Percentiles rank a stretch among this genome's conserved stretches.
These are phyloP conservation scores for Hyparrhenia diplandra DNA, from an alignment of 176 grass and related monocot species.

Conservation along the genomic window DNA sequence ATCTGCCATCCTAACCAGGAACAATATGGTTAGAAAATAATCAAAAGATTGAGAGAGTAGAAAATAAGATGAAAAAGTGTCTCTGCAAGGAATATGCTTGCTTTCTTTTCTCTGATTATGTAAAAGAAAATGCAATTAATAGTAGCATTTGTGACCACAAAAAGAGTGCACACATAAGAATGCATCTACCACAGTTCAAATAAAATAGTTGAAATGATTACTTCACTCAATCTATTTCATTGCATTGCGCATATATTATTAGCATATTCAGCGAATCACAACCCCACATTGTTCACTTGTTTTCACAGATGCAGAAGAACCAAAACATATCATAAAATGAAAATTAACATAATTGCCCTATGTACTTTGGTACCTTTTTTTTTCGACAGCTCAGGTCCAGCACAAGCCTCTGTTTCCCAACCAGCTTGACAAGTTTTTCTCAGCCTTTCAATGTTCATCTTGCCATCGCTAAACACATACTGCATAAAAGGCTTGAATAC, in stretches of 20 bases:
- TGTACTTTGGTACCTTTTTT: slow-evolving; percentile 56
- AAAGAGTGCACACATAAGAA: background rate
- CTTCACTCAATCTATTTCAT: background rate
- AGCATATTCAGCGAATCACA: background rate
- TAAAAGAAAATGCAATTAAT: background rate
- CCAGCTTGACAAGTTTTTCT: slow-evolving; percentile 59
- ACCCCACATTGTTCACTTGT: background rate
- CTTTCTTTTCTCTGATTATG: background rate
- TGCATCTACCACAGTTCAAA: background rate
- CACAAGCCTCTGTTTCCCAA: slow-evolving; percentile 80
- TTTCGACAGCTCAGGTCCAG: slow-evolving; percentile 95
- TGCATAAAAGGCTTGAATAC: slow-evolving; percentile 28
- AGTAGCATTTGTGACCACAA: background rate
- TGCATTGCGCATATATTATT: background rate
- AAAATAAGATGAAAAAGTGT: slow-evolving; percentile 9
- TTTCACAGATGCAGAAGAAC: background rate
- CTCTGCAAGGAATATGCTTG: background rate
- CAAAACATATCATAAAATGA: background rate
- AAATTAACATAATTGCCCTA: slow-evolving; percentile 1
- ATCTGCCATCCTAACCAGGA: slow-evolving; percentile 66
- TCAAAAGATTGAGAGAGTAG: background rate
- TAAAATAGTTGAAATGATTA: background rate
- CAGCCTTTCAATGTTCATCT: slow-evolving; percentile 74
- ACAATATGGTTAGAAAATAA: slow-evolving; percentile 25
- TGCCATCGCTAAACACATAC: slow-evolving; percentile 80